Percentiles rank a stretch among this genome's conserved stretches.
Evolutionary conservation across 305 asterid species (phyloP).

Genomic region (Fraxinus baroniana): DNA sequence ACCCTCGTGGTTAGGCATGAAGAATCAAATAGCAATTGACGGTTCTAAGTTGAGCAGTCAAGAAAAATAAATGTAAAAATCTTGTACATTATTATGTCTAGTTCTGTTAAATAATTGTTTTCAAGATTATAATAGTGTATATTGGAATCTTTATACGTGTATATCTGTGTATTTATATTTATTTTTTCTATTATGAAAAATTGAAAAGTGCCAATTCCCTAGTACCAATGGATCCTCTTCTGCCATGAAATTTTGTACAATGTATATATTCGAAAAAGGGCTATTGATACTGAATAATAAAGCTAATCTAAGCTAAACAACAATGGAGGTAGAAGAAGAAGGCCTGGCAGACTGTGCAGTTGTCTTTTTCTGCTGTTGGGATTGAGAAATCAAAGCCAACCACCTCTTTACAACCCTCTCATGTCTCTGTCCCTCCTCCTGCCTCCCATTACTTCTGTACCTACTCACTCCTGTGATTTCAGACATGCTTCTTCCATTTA

Average conservation of each 20-base stretch:
- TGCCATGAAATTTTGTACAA: background rate
- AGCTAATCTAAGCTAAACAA: constrained; percentile 19
- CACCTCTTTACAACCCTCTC: constrained; percentile 63
- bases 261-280: background rate
- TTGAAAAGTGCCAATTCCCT: background rate
- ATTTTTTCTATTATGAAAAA: background rate
- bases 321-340: constrained; percentile 24
- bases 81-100: too few relatives aligned
- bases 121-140: background rate
- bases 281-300: background rate
- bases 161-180: background rate
- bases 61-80: too few relatives aligned
- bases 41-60: background rate
- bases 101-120: background rate
- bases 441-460: constrained; percentile 48
- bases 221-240: background rate
- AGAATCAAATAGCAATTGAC: background rate
- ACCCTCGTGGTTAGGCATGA: background rate
- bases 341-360: constrained; percentile 33
- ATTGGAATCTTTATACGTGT: background rate
- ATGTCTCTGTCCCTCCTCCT: constrained; percentile 35
- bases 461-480: constrained; percentile 82
- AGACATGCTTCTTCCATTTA: constrained; percentile 75
- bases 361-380: constrained; percentile 39
- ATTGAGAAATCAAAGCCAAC: constrained; percentile 84